These are phyloP conservation scores for Trichoderma virens DNA, from an alignment of 495 filamentous ascomycete species.

Conservation along the genomic window DNA sequence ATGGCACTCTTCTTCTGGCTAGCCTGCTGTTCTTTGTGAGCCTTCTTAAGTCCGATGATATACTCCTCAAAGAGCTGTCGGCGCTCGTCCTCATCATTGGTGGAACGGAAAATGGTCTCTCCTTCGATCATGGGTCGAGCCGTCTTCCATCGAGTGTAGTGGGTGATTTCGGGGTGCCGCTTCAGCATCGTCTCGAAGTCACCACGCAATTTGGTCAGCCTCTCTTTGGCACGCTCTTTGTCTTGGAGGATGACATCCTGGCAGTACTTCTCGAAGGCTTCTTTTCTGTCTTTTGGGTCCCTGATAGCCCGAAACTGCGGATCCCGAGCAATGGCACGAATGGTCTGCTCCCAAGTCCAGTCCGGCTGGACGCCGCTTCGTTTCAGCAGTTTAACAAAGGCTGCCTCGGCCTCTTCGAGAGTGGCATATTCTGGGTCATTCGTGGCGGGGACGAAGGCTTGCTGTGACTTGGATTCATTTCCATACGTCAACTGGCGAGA, in stretches of 20 bases:
- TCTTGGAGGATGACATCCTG: slow-evolving; percentile 85
- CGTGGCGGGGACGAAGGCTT: slow-evolving; percentile 51
- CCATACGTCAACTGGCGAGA: slow-evolving; percentile 64
- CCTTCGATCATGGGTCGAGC: slow-evolving; percentile 90
- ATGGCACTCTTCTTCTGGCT: slow-evolving; percentile 70
- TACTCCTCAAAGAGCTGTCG: slow-evolving; percentile 95
- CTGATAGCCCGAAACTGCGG: slow-evolving; percentile 90
- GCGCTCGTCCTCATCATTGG: slow-evolving; percentile 80
- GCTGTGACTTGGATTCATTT: slow-evolving; percentile 53
- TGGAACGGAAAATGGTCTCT: slow-evolving; percentile 90
- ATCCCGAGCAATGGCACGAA: slow-evolving; percentile 85
- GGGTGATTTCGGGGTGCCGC: slow-evolving; percentile 94
- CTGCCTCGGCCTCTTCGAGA: slow-evolving; percentile 85
- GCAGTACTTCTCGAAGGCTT: slow-evolving; percentile 93
- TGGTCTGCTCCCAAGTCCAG: slow-evolving; percentile 87
- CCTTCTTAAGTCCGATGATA: slow-evolving; percentile 71
- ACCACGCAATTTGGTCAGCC: slow-evolving; percentile 82
- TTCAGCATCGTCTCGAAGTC: slow-evolving; percentile 96
- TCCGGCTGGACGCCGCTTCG: slow-evolving; percentile 78
- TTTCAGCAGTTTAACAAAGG: slow-evolving; percentile 86
- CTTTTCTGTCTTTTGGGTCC: slow-evolving; percentile 85
- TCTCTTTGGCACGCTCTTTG: slow-evolving; percentile 90
- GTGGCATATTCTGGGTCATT: slow-evolving; percentile 79
- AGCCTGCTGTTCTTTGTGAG: slow-evolving; percentile 65
- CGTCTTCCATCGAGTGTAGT: slow-evolving; percentile 97